Evolutionary conservation across 495 filamentous ascomycete species (phyloP).

Genomic region (Penicillium longicatenatum): DNA sequence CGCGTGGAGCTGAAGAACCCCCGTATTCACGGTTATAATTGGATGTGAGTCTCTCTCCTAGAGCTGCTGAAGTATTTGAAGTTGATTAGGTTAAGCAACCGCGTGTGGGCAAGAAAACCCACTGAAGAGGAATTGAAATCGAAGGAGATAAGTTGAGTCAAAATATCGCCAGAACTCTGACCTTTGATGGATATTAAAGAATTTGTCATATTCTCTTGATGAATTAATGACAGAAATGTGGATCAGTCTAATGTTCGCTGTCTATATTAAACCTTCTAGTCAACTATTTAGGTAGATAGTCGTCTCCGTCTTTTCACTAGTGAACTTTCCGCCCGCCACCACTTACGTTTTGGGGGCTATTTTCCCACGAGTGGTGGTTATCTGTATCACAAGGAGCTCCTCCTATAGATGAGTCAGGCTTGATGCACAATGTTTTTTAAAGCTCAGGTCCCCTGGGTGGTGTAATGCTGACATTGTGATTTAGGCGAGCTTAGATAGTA

Average conservation of each 20-base stretch:
- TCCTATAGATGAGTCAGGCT: neutral
- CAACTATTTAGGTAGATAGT: no score
- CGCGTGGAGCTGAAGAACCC: constrained; percentile 18
- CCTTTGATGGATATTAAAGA: no score
- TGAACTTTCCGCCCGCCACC: constrained; percentile 1
- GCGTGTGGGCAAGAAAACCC: constrained; percentile 24
- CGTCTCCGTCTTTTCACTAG: constrained; percentile 5
- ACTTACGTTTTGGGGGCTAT: neutral
- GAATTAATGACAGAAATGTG: no score
- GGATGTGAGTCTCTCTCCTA: constrained; percentile 7
- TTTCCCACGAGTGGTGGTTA: neutral
- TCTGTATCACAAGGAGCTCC: neutral
- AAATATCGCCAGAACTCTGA: no score
- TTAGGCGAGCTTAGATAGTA: neutral
- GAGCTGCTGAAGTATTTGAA: neutral
- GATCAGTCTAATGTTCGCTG: no score
- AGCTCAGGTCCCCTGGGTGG: neutral
- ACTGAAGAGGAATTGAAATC: constrained; percentile 10
- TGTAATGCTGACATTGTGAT: neutral
- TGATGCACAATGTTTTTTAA: neutral
- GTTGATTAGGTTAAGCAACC: constrained; percentile 9
- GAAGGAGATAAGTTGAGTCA: no score
- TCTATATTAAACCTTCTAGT: no score
- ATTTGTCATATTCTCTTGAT: no score
- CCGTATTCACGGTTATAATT: constrained; percentile 13